These are phyloP conservation scores for Oemleria cerasiformis DNA, from an alignment of 306 rosid genomes.

Conservation along the genomic window DNA sequence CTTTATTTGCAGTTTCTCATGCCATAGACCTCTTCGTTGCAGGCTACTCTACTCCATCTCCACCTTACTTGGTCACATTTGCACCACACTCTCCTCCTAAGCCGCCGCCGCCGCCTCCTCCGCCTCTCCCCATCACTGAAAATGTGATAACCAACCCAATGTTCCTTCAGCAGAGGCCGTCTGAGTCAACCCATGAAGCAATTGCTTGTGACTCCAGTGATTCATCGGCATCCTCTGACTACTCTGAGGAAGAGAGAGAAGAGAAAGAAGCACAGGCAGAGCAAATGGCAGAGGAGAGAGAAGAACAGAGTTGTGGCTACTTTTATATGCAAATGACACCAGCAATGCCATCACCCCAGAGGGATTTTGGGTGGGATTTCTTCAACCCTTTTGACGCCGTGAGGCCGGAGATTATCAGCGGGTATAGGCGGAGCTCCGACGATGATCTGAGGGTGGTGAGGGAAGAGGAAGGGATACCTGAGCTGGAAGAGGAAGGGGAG, in stretches of 20 bases:
- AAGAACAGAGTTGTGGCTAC: slow-evolving; percentile 49
- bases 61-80: slow-evolving; percentile 83
- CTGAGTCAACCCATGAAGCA: slow-evolving; percentile 65
- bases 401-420: slow-evolving; percentile 59
- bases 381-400: slow-evolving; percentile 77
- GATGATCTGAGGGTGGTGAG: slow-evolving; percentile 86
- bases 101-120: slow-evolving; percentile 27
- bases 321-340: slow-evolving; percentile 84
- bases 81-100: slow-evolving; percentile 60
- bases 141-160: slow-evolving; percentile 72
- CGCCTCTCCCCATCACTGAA: slow-evolving; percentile 45
- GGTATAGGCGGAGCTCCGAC: slow-evolving; percentile 56
- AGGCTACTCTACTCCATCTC: slow-evolving; percentile 78
- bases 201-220: slow-evolving; percentile 48
- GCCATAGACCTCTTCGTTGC: slow-evolving; percentile 79
- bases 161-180: slow-evolving; percentile 77
- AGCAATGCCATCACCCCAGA: slow-evolving; percentile 71
- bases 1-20: slow-evolving; percentile 74
- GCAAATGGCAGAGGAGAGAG: slow-evolving; percentile 34
- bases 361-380: slow-evolving; percentile 92
- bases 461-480: slow-evolving; percentile 98
- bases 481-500: slow-evolving; percentile 75
- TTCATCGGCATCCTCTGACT: slow-evolving; percentile 56
- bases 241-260: slow-evolving; percentile 64
- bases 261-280: slow-evolving; percentile 43